A percentile compares a stretch with the other conserved stretches of the same genome.
phyloP scores from a whole-genome alignment of 2,329 filamentous ascomycete species.

The Geosmithia putterillii region DNA sequence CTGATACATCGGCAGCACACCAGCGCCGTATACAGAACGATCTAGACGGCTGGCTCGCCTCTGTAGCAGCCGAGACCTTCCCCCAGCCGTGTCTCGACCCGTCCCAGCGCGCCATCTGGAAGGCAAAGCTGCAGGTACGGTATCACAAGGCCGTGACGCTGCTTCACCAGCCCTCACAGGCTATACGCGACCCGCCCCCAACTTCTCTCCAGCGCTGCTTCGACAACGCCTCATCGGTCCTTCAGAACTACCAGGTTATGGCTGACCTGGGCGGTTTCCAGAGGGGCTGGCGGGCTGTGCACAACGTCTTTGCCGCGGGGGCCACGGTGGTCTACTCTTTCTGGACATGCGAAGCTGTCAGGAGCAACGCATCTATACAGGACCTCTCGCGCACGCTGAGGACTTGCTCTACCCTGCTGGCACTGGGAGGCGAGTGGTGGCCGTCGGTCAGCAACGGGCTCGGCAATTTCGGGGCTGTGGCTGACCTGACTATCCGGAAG shows the following conservation, averaged over 20 bases:
- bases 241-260: slow-evolving; percentile 16
- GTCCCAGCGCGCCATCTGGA: slow-evolving; percentile 7
- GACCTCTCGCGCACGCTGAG: slow-evolving; percentile 10
- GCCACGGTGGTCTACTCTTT: slow-evolving; percentile 24
- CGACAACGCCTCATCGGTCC: slow-evolving; percentile 10
- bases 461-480: slow-evolving; percentile 12
- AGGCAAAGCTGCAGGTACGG: slow-evolving; percentile 15
- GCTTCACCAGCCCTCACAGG: slow-evolving; percentile 22
- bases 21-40: slow-evolving; percentile 7
- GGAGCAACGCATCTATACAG: slow-evolving; percentile 8
- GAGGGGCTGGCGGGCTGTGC: slow-evolving; percentile 21
- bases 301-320: slow-evolving; percentile 22
- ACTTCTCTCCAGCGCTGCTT: slow-evolving; percentile 16
- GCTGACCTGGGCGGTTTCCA: slow-evolving; percentile 15
- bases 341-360: slow-evolving; percentile 16
- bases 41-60: slow-evolving; percentile 5
- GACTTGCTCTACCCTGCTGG: slow-evolving; percentile 20
- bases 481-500: slow-evolving; percentile 1
- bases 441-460: slow-evolving; percentile 18
- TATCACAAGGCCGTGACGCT: slow-evolving; percentile 19
- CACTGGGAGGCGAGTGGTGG: slow-evolving; percentile 27
- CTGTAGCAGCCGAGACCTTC: not conserved
- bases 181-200: slow-evolving; percentile 14
- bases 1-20: slow-evolving; percentile 2
- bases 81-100: slow-evolving; percentile 3